Base-by-base conservation (phyloP, 208 protist genomes). In the Acanthamoeba polyphaga region DNA sequence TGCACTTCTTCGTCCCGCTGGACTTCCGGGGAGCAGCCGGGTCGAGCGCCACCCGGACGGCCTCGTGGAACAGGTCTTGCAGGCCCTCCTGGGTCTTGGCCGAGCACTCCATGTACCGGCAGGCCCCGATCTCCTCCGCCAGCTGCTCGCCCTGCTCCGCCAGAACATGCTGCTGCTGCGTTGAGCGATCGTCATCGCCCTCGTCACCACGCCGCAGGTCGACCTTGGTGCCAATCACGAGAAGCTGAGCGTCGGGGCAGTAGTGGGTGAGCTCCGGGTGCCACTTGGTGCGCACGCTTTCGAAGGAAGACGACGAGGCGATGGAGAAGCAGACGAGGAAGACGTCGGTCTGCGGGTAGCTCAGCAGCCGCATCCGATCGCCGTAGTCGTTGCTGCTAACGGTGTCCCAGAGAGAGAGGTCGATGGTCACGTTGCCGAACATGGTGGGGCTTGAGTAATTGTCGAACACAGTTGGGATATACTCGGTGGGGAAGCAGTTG, bases 251-350 rank as follows among this genome's bases (percentile, higher is more conserved):
- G 13, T 43, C 22, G 15, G 68, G 68, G 34, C 68, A 76, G 68
- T 76, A 29, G 34, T 76, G 68, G 29, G 27, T 17, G 24, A 76
- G 0, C 29, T 76, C 68, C 68, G n/a, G 68, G n/a, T 22, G 29
- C 68, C 68, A 76, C 68, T 76, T 76, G 27, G 27, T 76, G 68
- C 68, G 34, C 24, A 76, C 68, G 17, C n/a, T 17, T 5, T 27
- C 68, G 10, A 17, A 76, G 68, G 68, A 76, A 7, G 68, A 29
- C 0, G 68, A n/a, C 34, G n/a, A 38, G 10, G 68, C 68, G n/a
- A 76, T 2, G 68, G 27, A 46, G 68, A 76, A 76, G 68, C 68
- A 76, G 68, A 76, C 46, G n/a, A 76, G 68, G 68, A 76, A 76
- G 10, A 76, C 68, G 68, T 76, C 68, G 68, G 68, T 34, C 15